Percentiles rank a stretch among this genome's conserved stretches.
These are phyloP conservation scores for Austropuccinia psidii DNA, from an alignment of 1,284 basidiomycete genomes.

Conservation along the genomic window DNA sequence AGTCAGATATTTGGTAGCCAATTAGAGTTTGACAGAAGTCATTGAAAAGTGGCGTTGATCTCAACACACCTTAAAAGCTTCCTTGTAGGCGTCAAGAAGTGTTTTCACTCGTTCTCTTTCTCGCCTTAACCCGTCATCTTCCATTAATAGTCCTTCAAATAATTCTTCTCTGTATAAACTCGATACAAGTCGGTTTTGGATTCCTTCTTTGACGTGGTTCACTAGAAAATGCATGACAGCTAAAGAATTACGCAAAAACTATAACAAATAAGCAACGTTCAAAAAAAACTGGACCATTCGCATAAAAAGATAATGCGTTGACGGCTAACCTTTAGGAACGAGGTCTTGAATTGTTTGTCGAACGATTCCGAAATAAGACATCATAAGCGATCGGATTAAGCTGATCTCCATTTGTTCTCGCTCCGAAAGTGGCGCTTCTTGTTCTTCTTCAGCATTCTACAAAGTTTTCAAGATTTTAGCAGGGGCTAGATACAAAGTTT, in stretches of 20 bases:
- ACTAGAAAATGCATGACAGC: conserved; percentile 61
- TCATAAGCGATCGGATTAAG: conserved; percentile 86
- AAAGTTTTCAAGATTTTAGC: not conserved
- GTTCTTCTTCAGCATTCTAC: conserved; percentile 58
- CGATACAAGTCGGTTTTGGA: conserved; percentile 90
- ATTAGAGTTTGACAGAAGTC: not conserved
- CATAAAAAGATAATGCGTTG: not conserved
- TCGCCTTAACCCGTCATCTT: conserved; percentile 88
- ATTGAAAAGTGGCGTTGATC: not conserved
- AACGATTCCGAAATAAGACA: conserved; percentile 91
- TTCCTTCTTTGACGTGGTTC: conserved; percentile 88
- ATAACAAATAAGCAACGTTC: conserved; percentile 50
- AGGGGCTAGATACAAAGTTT: conserved; percentile 4
- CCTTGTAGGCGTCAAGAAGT: conserved; percentile 90
- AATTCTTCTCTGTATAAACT: conserved; percentile 64
- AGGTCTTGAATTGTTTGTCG: conserved; percentile 95
- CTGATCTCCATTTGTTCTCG: conserved; percentile 94
- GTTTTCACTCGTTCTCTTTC: conserved; percentile 91
- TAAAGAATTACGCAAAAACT: no score
- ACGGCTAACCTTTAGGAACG: conserved; percentile 76
- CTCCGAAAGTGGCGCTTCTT: conserved; percentile 56
- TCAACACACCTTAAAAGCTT: conserved; percentile 62
- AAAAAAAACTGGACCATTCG: no score
- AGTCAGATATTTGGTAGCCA: conserved; percentile 24
- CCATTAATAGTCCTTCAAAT: conserved; percentile 82